Conservation (phyloP, 2,329 filamentous ascomycete species). For the Monosporascus sp. region DNA sequence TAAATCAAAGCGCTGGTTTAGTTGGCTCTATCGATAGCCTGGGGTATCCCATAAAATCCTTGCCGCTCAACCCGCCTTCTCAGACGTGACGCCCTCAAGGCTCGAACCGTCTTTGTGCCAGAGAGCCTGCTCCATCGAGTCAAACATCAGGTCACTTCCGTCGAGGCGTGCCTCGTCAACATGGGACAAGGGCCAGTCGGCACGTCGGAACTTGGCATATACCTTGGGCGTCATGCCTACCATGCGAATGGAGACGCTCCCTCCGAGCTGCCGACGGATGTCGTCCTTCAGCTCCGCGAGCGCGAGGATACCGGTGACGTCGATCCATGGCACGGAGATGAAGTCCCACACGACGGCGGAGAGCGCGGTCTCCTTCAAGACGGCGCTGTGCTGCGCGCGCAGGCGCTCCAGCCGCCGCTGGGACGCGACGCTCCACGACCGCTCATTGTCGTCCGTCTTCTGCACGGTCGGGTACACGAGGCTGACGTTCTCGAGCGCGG, state of each 20-base stretch:
- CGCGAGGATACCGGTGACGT: constrained; percentile 25
- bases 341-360: constrained; percentile 26
- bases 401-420: constrained; percentile 22
- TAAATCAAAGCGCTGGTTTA: too few relatives aligned
- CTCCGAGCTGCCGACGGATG: constrained; percentile 20
- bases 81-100: constrained; percentile 21
- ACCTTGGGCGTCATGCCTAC: constrained; percentile 19
- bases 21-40: too few relatives aligned
- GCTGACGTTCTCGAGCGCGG: constrained; percentile 24
- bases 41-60: too few relatives aligned
- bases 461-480: constrained; percentile 24
- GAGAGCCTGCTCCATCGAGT: constrained; percentile 22
- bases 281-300: constrained; percentile 27
- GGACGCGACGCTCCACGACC: constrained; percentile 26
- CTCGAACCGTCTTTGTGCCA: constrained; percentile 22
- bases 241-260: constrained; percentile 21
- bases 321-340: constrained; percentile 22
- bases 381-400: constrained; percentile 15
- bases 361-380: constrained; percentile 20
- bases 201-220: constrained; percentile 19
- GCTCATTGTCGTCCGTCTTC: constrained; percentile 16
- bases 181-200: constrained; percentile 21
- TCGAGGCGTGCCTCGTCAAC: constrained; percentile 14
- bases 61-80: constrained; percentile 13
- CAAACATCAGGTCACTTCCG: constrained; percentile 23